These are phyloP conservation scores for Rhynchosporium agropyri DNA, from an alignment of 2,329 filamentous ascomycete species.

Conservation along the genomic window DNA sequence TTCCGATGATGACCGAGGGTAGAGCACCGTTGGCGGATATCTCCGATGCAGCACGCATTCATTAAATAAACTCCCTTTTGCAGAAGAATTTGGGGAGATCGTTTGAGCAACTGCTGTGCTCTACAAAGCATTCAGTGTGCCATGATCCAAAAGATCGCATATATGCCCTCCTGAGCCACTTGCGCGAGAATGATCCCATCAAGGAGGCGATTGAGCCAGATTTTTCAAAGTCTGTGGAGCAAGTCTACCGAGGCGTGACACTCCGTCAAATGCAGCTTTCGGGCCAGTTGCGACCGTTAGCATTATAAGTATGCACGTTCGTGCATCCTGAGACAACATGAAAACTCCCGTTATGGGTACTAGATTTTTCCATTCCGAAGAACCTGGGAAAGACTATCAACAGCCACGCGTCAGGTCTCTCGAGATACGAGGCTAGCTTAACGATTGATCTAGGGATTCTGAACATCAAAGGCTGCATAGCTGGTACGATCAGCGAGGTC, in stretches of 20 bases:
- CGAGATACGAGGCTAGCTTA: background rate
- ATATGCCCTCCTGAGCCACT: background rate
- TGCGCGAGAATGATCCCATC: background rate
- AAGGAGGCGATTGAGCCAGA: background rate
- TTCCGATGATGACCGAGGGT: background rate
- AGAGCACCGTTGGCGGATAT: background rate
- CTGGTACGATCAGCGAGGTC: background rate
- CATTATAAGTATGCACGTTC: background rate
- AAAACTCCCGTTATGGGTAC: background rate
- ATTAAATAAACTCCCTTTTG: background rate
- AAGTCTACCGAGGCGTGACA: background rate
- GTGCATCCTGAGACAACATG: background rate
- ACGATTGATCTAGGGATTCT: background rate
- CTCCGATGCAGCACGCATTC: background rate
- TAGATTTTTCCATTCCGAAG: background rate
- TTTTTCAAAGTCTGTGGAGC: background rate
- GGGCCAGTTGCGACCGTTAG: background rate
- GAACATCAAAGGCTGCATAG: background rate
- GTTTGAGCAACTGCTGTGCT: background rate
- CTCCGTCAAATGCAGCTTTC: background rate
- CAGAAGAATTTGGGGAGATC: background rate
- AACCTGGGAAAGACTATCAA: background rate
- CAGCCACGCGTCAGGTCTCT: background rate
- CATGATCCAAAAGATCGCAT: conserved; percentile 6
- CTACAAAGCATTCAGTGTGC: background rate